Base-by-base conservation (phyloP, 1,284 basidiomycete species). In the Exobasidium rhododendri region DNA sequence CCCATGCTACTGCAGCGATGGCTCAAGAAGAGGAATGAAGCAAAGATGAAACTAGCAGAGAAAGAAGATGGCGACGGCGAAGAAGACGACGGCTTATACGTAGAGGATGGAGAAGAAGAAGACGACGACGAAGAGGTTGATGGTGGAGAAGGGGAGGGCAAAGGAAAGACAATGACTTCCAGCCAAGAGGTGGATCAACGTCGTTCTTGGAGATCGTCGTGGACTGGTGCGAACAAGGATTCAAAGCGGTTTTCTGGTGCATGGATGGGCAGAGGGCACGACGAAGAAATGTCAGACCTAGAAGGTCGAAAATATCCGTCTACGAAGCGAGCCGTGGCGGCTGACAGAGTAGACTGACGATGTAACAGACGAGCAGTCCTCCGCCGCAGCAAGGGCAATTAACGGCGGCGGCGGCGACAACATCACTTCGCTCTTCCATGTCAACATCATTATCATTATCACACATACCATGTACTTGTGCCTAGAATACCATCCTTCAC, bases 1-100 rank as follows among this genome's bases (percentile, higher is more conserved):
- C 76, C 76, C 0, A 60, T 78, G 51, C 26, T 74, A 22, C 60
- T 78, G 17, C 35, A 58, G 26, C n/a, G 45, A 26, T 58, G 51
- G 46, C 14, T 58, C 29, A 40, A 40, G 17, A 58, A 58, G 17
- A 24, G 31, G 20, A 46, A 51, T 6, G 7, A 7, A 14, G 17
- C 51, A 20, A n/a, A 22, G 28, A n/a, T n/a, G 13, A 13, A 3
- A 4, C 4, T 40, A 17, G 24, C 24, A 10, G 10, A 47, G 10
- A 35, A 47, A 20, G 3, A 22, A 20, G 6, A 22, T 20, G 54
- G 24, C 26, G 54, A 47, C 17, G 29, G 5, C 5, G 11, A 49
- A 26, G 54, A 47, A 35, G 30, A 35, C 4, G 57, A 45, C 17
- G 57, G 22, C 14, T 45, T 55, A 43, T 2, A 17, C 2, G 56